phyloP scores from a whole-genome alignment of 2,329 filamentous ascomycete species.

The Fonsecaea pugnacius region DNA sequence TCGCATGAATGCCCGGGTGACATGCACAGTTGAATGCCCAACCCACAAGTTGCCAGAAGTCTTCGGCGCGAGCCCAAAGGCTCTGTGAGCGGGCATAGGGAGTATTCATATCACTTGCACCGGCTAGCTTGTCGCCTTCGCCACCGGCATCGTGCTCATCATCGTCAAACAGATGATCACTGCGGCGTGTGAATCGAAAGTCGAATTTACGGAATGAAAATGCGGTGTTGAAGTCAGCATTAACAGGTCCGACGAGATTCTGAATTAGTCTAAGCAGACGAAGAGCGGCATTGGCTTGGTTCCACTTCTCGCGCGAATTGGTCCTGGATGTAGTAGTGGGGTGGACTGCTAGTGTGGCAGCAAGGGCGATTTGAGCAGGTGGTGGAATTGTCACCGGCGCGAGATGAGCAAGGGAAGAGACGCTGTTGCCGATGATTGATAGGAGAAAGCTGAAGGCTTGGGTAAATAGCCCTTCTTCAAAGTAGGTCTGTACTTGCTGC shows the following conservation, averaged over 20 bases:
- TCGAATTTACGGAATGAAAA: constrained; percentile 65
- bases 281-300: constrained; percentile 69
- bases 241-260: constrained; percentile 68
- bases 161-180: constrained; percentile 9
- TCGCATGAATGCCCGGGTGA: constrained; percentile 49
- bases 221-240: constrained; percentile 70
- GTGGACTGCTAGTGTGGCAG: constrained; percentile 81
- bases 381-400: constrained; percentile 67
- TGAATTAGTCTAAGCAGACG: constrained; percentile 72
- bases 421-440: constrained; percentile 63
- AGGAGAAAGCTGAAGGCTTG: constrained; percentile 67
- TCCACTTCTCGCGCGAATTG: constrained; percentile 62
- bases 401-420: constrained; percentile 42
- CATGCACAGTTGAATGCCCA: constrained; percentile 94
- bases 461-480: constrained; percentile 75
- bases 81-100: constrained; percentile 67
- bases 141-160: constrained; percentile 44
- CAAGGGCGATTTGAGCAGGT: constrained; percentile 72
- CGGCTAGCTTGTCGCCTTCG: constrained; percentile 38
- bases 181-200: constrained; percentile 18
- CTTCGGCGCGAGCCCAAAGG: constrained; percentile 75
- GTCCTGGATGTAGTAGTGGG: constrained; percentile 77
- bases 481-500: constrained; percentile 70
- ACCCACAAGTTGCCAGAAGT: constrained; percentile 86
- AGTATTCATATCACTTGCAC: constrained; percentile 58